These are phyloP conservation scores for Shiraia sp. DNA, from an alignment of 2,329 filamentous ascomycete genomes.

Conservation along the genomic window DNA sequence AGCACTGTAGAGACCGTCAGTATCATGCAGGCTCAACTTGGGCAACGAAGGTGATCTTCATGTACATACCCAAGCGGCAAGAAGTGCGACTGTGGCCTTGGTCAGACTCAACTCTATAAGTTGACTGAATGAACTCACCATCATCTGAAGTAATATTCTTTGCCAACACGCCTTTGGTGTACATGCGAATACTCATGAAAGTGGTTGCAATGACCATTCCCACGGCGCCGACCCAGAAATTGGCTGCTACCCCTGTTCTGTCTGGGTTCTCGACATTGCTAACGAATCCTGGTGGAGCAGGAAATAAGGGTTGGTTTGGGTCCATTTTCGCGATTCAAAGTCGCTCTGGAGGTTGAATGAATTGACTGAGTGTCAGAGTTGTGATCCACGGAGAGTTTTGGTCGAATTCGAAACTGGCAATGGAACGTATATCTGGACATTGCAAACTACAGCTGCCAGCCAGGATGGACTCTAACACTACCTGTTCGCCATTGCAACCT, in stretches of 20 bases:
- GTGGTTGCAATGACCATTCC: conserved; percentile 24
- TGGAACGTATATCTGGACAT: too few relatives aligned
- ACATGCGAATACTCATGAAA: conserved; percentile 28
- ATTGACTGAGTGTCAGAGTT: too few relatives aligned
- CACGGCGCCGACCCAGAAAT: conserved; percentile 23
- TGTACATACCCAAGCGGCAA: conserved; percentile 15
- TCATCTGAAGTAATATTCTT: conserved; percentile 30
- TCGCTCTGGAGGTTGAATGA: too few relatives aligned
- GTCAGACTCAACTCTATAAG: neutral
- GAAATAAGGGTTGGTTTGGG: conserved; percentile 13
- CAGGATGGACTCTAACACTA: too few relatives aligned
- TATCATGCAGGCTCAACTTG: neutral
- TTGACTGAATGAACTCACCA: conserved; percentile 14
- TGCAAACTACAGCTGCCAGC: too few relatives aligned
- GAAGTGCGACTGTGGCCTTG: conserved; percentile 8
- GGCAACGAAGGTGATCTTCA: neutral
- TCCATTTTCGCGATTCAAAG: too few relatives aligned
- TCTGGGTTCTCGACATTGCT: conserved; percentile 32
- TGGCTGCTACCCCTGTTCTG: conserved; percentile 9
- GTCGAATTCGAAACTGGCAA: too few relatives aligned
- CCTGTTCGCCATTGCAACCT: too few relatives aligned
- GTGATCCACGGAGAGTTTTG: too few relatives aligned
- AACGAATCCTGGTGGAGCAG: conserved; percentile 29
- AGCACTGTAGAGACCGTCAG: conserved; percentile 1
- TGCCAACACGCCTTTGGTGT: conserved; percentile 25